Evolutionary conservation across 306 rosid species (phyloP), one percentile per base, ranked within the genome.

Genomic region (Cicer chorassanicum): DNA sequence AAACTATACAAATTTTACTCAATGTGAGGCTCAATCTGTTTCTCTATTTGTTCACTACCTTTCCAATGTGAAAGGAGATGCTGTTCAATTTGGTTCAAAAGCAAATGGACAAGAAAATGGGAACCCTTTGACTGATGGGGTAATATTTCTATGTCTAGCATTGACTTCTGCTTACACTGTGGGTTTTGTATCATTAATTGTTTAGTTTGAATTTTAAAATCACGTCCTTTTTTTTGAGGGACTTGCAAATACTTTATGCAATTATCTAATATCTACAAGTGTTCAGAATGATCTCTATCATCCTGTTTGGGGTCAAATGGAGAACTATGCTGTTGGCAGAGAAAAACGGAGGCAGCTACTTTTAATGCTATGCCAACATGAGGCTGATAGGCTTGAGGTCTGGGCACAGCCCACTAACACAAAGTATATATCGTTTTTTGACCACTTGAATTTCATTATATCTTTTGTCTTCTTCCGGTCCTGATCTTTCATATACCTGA

Each of bases 261-360:
- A 62, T 29, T 77, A 67, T 63, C 75, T 77, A 14, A 80, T 24
- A 59, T 70, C 67, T 79, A 66, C 76, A 60, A 79, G 8, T 81
- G 59, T 78, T 71, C 90, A 94, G 99, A 87, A 78, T 38, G 86
- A 84, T 74, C 92, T 83, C 54, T 60, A 72, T 84, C 99, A 94
- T 78, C 99, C 99, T 72, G 95, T 94, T 55, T 94, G 99, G 99
- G 99, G 99, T 63, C 93, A 88, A 85, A 84, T 91, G 86, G 97
- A 90, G 72, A 92, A 87, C 87, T 94, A 90, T 78, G 84, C 90
- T 76, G 74, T 70, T 15, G 99, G 89, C 75, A 90, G 95, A 84
- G 97, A 94, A 78, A 94, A 94, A 70, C 81, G 97, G 78, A 88
- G 85, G 80, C 97, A 85, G 74, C 84, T 94, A 75, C 96, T 94